Base-by-base conservation (phyloP, 2,329 filamentous ascomycete species). In the Fusarium sp. region DNA sequence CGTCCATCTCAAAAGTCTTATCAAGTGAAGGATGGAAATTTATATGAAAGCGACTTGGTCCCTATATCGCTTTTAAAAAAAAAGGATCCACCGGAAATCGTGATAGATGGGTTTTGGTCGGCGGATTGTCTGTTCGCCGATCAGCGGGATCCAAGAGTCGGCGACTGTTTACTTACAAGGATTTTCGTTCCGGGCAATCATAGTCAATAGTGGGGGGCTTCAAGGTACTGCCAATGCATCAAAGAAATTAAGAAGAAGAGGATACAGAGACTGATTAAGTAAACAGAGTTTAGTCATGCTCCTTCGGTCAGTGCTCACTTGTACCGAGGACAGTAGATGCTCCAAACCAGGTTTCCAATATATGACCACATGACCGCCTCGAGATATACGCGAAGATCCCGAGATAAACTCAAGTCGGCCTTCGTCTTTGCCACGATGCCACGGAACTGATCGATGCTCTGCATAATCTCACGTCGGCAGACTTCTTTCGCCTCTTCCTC, bases 41-140 rank as follows among this genome's bases (percentile, higher is more conserved):
- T 13, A 14, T 9, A 26, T 9, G 1, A 26, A 26, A 2, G 8
- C 4, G 4, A 4, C 0, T 15, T 3, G 4, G 0, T 48, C 18
- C 14, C 13, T 1, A 7, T 22, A 48, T 31, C 14, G 0, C 4
- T 9, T 18, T 26, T 26, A 8, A 26, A 18, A 12, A 26, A 9
- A 1, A 11, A 2, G 11, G 7, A 45, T 20, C 0, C 2, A 17
- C 20, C 6, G 8, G 12, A 26, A 52, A 7, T 36, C 9, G 2
- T 20, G n/a, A 2, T 12, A 0, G 12, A 3, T 52, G 8, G 7
- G 18, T 8, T 20, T 52, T 36, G 33, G n/a, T 36, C 49, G 49
- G 12, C 49, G 49, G n/a, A 20, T 36, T 36, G 31, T 24, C 33
- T 36, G n/a, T 35, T 36, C 49, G 49, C 12, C 49, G 49, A 52